These are phyloP conservation scores for Talaromyces wortmannii DNA, from an alignment of 495 filamentous ascomycete genomes.

Conservation along the genomic window DNA sequence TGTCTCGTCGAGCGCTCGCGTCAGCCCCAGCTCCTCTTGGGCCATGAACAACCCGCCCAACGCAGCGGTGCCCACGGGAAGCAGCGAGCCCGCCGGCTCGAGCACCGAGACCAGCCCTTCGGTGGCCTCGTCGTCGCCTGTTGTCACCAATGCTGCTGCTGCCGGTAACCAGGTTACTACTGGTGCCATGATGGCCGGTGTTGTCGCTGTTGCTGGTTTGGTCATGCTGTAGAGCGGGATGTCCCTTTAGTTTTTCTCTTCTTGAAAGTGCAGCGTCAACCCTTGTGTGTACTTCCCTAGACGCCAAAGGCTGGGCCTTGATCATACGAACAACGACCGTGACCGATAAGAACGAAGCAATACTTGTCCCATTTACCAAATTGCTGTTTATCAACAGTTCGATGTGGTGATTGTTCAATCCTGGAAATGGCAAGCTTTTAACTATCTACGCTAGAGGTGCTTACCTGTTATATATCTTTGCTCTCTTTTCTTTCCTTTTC, in stretches of 20 bases:
- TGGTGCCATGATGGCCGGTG: slow-evolving; percentile 25
- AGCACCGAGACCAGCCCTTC: slow-evolving; percentile 15
- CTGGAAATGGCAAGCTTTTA: not conserved
- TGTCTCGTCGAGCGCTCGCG: slow-evolving; percentile 10
- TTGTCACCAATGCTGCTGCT: slow-evolving; percentile 21
- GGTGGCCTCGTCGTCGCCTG: slow-evolving; percentile 17
- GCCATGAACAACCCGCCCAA: not conserved
- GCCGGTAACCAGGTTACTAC: slow-evolving; percentile 20
- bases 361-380: not conserved
- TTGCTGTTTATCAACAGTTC: not conserved
- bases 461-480: too few species aligned
- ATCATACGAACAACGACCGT: not conserved
- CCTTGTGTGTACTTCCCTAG: not conserved
- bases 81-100: slow-evolving; percentile 1
- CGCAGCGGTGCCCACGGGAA: not conserved
- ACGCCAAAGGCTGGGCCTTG: not conserved
- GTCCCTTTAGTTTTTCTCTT: not conserved
- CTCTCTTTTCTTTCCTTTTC: not conserved
- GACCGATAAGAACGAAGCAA: not conserved
- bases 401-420: not conserved
- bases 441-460: not conserved
- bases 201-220: slow-evolving; percentile 35
- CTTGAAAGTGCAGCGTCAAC: too few species aligned
- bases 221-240: slow-evolving; percentile 30
- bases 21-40: slow-evolving; percentile 12